Percentiles rank a stretch among this genome's conserved stretches.
These are phyloP conservation scores for Coemansia sp. DNA, from an alignment of 371 early-diverging fungal genomes.

Conservation along the genomic window DNA sequence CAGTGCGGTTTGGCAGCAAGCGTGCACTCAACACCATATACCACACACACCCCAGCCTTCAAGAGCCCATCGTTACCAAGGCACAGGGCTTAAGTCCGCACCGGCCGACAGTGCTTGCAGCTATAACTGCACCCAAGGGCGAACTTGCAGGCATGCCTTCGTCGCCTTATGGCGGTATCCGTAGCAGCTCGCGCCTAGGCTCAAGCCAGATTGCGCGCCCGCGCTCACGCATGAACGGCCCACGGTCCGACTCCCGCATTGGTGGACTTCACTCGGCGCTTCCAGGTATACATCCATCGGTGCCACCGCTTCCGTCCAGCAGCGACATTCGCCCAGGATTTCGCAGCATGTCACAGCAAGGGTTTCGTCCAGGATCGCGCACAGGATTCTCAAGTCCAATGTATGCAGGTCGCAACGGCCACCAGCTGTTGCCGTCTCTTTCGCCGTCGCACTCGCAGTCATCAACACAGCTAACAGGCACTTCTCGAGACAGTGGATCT, in stretches of 20 bases:
- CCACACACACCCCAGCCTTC: conserved; percentile 37
- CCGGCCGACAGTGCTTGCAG: conserved; percentile 24
- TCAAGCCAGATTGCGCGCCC: conserved; percentile 19
- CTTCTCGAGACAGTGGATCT: background rate
- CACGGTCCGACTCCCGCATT: conserved; percentile 37
- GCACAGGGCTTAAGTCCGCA: conserved; percentile 20
- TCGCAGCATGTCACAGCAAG: conserved; percentile 47
- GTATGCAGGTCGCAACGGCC: conserved; percentile 16
- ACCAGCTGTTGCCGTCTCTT: conserved; percentile 8
- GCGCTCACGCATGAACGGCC: conserved; percentile 35
- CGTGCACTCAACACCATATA: conserved; percentile 51
- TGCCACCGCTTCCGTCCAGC: conserved; percentile 23
- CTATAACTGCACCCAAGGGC: conserved; percentile 43
- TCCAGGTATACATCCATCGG: background rate
- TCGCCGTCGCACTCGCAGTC: conserved; percentile 12
- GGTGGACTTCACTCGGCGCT: background rate
- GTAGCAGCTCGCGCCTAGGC: conserved; percentile 46
- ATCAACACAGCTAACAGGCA: background rate
- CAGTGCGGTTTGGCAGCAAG: conserved; percentile 51
- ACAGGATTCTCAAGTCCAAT: conserved; percentile 30
- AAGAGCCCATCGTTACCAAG: conserved; percentile 29
- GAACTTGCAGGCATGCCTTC: conserved; percentile 37
- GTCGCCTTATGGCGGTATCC: conserved; percentile 30
- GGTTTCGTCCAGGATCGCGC: conserved; percentile 39
- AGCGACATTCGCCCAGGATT: conserved; percentile 9